Percentiles rank a stretch among this genome's conserved stretches.
phyloP scores from a whole-genome alignment of 2,329 filamentous ascomycete genomes.

The Epichloe elymi region DNA sequence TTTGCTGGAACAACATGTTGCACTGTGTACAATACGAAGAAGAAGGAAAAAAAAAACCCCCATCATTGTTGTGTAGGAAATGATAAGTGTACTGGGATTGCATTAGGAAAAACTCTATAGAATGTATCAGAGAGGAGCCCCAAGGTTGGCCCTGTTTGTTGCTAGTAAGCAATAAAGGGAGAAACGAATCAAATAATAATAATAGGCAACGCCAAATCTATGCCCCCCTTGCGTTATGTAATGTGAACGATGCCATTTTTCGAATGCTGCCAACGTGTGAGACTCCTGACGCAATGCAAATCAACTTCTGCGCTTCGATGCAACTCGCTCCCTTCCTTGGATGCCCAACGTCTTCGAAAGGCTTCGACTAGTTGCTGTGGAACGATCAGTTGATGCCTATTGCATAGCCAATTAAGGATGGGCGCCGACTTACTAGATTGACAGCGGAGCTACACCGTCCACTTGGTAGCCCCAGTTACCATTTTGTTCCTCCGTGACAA shows the following conservation, averaged over 20 bases:
- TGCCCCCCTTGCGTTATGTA: not conserved
- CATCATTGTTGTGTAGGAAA: not conserved
- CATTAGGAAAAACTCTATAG: slow-evolving; percentile 1
- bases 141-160: not conserved
- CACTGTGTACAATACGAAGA: too few relatives aligned
- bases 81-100: not conserved
- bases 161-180: not conserved
- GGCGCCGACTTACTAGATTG: slow-evolving; percentile 70
- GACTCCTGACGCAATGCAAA: slow-evolving; percentile 2
- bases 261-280: not conserved
- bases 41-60: too few relatives aligned
- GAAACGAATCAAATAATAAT: not conserved
- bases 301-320: slow-evolving; percentile 19
- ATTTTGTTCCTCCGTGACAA: slow-evolving; percentile 78
- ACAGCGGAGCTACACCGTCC: slow-evolving; percentile 86
- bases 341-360: not conserved
- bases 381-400: not conserved
- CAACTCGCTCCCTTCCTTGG: not conserved
- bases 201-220: slow-evolving; percentile 1
- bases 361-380: not conserved
- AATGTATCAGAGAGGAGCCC: not conserved
- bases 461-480: slow-evolving; percentile 96
- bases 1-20: not conserved
- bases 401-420: too few relatives aligned
- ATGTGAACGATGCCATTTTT: not conserved